A percentile compares a stretch with the other conserved stretches of the same genome.
phyloP scores from a whole-genome alignment of 2,329 filamentous ascomycete genomes.

The Pseudopyricularia javanii region DNA sequence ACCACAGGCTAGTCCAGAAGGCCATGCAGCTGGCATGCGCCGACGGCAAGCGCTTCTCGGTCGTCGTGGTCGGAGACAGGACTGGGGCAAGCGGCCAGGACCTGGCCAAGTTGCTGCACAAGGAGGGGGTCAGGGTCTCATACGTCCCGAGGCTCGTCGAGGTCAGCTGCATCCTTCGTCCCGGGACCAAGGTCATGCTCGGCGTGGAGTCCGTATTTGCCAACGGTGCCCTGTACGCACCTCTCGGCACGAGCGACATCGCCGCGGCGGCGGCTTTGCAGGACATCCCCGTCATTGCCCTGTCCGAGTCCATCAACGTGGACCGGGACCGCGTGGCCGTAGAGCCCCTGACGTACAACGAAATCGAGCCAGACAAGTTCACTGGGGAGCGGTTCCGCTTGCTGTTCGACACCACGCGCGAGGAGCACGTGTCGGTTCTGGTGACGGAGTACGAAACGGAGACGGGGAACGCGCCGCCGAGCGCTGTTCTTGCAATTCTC shows the following conservation, averaged over 20 bases:
- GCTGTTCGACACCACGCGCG: conserved; percentile 85
- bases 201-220: conserved; percentile 92
- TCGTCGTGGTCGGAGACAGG: conserved; percentile 69
- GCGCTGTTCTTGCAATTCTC: conserved; percentile 60
- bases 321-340: conserved; percentile 72
- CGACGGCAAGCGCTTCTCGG: conserved; percentile 63
- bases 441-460: conserved; percentile 92
- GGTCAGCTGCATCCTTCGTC: conserved; percentile 55
- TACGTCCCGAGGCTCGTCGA: conserved; percentile 71
- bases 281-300: conserved; percentile 71
- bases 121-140: conserved; percentile 60
- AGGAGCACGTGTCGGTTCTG: conserved; percentile 76
- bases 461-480: conserved; percentile 73
- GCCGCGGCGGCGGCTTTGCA: conserved; percentile 70
- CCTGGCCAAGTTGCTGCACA: conserved; percentile 55
- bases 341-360: conserved; percentile 89
- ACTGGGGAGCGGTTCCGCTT: conserved; percentile 44
- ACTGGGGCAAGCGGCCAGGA: conserved; percentile 37
- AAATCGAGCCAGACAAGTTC: conserved; percentile 67
- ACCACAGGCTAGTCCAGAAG: conserved; percentile 75
- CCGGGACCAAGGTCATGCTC: conserved; percentile 58
- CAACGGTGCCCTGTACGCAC: conserved; percentile 81
- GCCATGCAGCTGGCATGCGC: conserved; percentile 62
- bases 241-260: conserved; percentile 75
- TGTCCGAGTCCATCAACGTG: conserved; percentile 94